Evolutionary conservation across 306 rosid species (phyloP).

Genomic region (Gastrolobium villosum): DNA sequence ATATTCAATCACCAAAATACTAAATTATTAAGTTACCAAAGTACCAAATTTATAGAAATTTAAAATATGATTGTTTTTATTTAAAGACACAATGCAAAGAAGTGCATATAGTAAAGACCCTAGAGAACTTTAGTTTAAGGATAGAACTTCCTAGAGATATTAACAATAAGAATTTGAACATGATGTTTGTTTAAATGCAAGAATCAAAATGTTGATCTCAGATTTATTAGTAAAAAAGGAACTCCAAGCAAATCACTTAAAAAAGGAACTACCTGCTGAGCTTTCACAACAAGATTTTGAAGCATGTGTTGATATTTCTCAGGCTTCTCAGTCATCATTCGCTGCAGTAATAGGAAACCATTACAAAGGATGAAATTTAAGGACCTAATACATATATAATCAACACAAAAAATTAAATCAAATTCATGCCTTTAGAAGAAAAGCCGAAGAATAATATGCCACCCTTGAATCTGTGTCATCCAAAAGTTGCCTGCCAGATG

Average conservation of each 20-base stretch:
- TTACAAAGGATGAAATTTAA: constrained; percentile 10
- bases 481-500: constrained; percentile 74
- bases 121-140: constrained; percentile 3
- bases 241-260: constrained; percentile 41
- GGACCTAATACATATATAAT: constrained; percentile 16
- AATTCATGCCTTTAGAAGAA: constrained; percentile 84
- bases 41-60: constrained; percentile 4
- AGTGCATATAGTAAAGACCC: constrained; percentile 7
- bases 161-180: neutral
- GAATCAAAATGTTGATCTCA: constrained; percentile 16
- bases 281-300: constrained; percentile 85
- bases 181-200: neutral
- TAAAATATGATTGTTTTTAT: constrained; percentile 9
- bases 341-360: constrained; percentile 58
- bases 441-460: constrained; percentile 87
- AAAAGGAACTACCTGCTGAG: constrained; percentile 79
- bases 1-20: constrained; percentile 16
- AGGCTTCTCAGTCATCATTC: constrained; percentile 90
- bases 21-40: constrained; percentile 22
- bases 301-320: constrained; percentile 90
- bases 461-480: constrained; percentile 94
- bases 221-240: neutral
- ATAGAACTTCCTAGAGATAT: constrained; percentile 35
- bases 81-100: constrained; percentile 10
- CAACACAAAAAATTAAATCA: constrained; percentile 11